Evolutionary conservation across 176 grass and related monocot genomes (phyloP).

Genomic region (Ampelocalamus luodianensis): DNA sequence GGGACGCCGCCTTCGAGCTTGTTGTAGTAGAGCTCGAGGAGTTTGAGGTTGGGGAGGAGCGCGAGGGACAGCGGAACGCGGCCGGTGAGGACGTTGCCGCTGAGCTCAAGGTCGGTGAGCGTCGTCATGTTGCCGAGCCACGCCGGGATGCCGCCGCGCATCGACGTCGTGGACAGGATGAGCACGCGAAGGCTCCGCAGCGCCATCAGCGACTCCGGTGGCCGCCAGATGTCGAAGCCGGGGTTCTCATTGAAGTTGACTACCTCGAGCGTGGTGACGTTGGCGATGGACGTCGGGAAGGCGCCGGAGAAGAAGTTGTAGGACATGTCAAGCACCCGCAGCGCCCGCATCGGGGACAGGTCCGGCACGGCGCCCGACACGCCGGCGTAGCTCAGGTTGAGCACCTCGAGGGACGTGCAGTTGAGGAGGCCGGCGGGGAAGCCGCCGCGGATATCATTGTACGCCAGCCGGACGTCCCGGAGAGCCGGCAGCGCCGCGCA

Average conservation of each 20-base stretch:
- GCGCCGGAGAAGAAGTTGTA: conserved; percentile 75
- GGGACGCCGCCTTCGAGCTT: conserved; percentile 58
- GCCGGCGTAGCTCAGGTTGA: conserved; percentile 70
- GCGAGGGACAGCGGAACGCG: conserved; percentile 58
- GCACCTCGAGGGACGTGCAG: conserved; percentile 69
- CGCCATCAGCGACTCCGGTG: conserved; percentile 54
- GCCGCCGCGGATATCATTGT: conserved; percentile 66
- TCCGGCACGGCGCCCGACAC: conserved; percentile 70
- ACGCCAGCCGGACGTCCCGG: conserved; percentile 53
- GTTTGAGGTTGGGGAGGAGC: conserved; percentile 48
- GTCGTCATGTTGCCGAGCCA: conserved; percentile 98
- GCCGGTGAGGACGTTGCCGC: conserved; percentile 70
- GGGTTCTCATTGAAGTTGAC: conserved; percentile 94
- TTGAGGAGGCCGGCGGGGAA: conserved; percentile 62
- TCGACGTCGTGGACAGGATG: conserved; percentile 77
- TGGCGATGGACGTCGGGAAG: conserved; percentile 69
- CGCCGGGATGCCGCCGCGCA: conserved; percentile 67
- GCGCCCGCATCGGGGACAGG: conserved; percentile 50
- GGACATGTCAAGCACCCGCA: conserved; percentile 65
- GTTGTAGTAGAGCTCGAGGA: conserved; percentile 99
- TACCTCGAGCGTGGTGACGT: conserved; percentile 62
- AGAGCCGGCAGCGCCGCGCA: conserved; percentile 67
- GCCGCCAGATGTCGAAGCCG: conserved; percentile 65
- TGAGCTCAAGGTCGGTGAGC: conserved; percentile 81
- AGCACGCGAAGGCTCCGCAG: conserved; percentile 57